A percentile compares a stretch with the other conserved stretches of the same genome.
Evolutionary conservation across 2,329 filamentous ascomycete genomes (phyloP).

Genomic region (Chaetomium olivaceum): DNA sequence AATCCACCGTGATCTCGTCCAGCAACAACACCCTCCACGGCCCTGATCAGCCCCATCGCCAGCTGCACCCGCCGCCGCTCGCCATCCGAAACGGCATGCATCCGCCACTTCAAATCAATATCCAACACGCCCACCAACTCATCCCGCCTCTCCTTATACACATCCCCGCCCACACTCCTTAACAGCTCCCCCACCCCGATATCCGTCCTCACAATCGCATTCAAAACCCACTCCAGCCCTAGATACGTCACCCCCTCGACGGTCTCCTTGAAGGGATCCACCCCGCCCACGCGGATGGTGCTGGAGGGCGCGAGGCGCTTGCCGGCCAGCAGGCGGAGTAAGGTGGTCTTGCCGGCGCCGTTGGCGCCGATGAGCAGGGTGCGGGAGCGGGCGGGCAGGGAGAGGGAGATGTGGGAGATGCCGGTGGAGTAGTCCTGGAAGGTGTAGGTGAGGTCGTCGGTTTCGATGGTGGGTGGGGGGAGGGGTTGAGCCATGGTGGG

Average conservation of each 20-base stretch:
- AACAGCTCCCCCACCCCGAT: constrained; percentile 89
- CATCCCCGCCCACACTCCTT: constrained; percentile 79
- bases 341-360: constrained; percentile 94
- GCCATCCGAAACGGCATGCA: constrained; percentile 93
- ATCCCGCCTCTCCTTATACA: constrained; percentile 78
- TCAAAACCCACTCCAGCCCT: constrained; percentile 96
- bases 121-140: constrained; percentile 87
- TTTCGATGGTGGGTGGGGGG: constrained; percentile 62
- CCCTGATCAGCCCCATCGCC: constrained; percentile 85
- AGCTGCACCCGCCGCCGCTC: constrained; percentile 90
- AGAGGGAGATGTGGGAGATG: constrained; percentile 69
- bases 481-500: constrained; percentile 16
- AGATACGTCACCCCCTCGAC: constrained; percentile 96
- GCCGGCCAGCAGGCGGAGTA: constrained; percentile 89
- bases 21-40: constrained; percentile 90
- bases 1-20: constrained; percentile 95
- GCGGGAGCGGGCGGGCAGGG: constrained; percentile 78
- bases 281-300: constrained; percentile 74
- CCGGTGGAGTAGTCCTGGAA: constrained; percentile 87
- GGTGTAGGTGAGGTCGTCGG: constrained; percentile 77
- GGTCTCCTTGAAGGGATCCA: constrained; percentile 87
- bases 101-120: constrained; percentile 88
- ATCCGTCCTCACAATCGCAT: constrained; percentile 92
- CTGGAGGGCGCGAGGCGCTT: constrained; percentile 83
- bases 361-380: constrained; percentile 95